Conservation (phyloP, 2,329 filamentous ascomycete genomes). For the Thielaviopsis euricoi region DNA sequence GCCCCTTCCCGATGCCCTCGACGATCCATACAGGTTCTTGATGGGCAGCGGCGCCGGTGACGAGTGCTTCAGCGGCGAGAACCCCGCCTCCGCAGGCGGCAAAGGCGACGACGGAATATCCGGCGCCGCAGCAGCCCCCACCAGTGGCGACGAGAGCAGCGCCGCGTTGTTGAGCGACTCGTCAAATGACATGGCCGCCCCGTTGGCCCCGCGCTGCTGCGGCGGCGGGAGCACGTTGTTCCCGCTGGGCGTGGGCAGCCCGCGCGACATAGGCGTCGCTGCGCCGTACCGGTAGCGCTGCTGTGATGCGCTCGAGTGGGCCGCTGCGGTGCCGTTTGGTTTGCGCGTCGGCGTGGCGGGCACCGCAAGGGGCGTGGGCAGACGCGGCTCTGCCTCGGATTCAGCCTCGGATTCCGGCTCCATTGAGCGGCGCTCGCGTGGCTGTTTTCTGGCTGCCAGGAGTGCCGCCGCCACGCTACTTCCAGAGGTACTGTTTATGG, state of each 20-base stretch:
- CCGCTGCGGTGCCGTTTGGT: neutral
- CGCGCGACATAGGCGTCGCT: slow-evolving; percentile 10
- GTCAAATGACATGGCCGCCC: slow-evolving; percentile 9
- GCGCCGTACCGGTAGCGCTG: slow-evolving; percentile 2
- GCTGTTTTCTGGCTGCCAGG: neutral
- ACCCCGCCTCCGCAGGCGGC: slow-evolving; percentile 26
- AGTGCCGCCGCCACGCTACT: neutral
- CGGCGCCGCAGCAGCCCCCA: neutral
- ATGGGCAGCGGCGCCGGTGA: slow-evolving; percentile 21
- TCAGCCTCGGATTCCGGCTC: neutral
- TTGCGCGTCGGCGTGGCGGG: slow-evolving; percentile 9
- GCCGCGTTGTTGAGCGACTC: slow-evolving; percentile 7
- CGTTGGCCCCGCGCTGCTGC: neutral
- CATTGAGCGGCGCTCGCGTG: neutral
- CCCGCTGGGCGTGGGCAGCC: slow-evolving; percentile 9
- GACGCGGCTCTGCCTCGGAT: neutral
- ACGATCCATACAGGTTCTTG: slow-evolving; percentile 14
- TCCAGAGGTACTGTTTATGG: neutral
- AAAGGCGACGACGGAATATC: slow-evolving; percentile 11
- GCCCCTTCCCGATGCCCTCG: slow-evolving; percentile 19
- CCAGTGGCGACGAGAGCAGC: slow-evolving; percentile 7
- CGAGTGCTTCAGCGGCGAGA: slow-evolving; percentile 37
- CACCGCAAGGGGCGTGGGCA: neutral
- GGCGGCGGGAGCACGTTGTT: slow-evolving; percentile 9
- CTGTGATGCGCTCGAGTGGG: slow-evolving; percentile 2